phyloP scores from a whole-genome alignment of 768 basidiomycete genomes.

The Lanmaoa pseudosensibilis region DNA sequence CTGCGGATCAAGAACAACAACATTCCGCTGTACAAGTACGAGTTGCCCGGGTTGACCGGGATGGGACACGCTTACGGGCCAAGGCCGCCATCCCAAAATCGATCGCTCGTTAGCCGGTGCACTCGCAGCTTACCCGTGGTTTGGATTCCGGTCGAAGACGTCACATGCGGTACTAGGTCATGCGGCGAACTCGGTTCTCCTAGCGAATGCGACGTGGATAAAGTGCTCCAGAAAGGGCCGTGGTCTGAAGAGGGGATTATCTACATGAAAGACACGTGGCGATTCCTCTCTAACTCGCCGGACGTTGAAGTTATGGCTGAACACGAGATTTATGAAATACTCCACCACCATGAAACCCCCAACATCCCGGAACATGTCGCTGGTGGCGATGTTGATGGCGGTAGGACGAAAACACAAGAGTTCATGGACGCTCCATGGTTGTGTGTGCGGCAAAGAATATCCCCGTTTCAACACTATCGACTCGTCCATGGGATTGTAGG shows the following conservation, averaged over 20 bases:
- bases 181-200: too few relatives aligned
- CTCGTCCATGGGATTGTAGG: neutral
- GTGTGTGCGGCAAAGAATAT: neutral
- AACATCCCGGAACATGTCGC: slow-evolving; percentile 1
- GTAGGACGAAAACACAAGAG: neutral
- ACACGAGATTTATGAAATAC: slow-evolving; percentile 4
- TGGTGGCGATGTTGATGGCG: neutral
- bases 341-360: neutral
- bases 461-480: neutral
- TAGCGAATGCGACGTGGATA: neutral
- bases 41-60: neutral
- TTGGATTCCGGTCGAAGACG: neutral
- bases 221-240: neutral
- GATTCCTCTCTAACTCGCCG: neutral
- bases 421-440: neutral
- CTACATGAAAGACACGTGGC: slow-evolving; percentile 9
- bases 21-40: neutral
- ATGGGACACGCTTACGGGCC: slow-evolving; percentile 2
- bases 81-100: neutral
- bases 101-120: neutral
- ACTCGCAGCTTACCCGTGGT: neutral
- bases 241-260: neutral
- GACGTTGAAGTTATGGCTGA: neutral
- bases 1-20: neutral
- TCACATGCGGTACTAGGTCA: neutral